Percentiles rank a stretch among this genome's conserved stretches.
Conservation (phyloP, 208 protist genomes). For the Crithidia acanthocephali region DNA sequence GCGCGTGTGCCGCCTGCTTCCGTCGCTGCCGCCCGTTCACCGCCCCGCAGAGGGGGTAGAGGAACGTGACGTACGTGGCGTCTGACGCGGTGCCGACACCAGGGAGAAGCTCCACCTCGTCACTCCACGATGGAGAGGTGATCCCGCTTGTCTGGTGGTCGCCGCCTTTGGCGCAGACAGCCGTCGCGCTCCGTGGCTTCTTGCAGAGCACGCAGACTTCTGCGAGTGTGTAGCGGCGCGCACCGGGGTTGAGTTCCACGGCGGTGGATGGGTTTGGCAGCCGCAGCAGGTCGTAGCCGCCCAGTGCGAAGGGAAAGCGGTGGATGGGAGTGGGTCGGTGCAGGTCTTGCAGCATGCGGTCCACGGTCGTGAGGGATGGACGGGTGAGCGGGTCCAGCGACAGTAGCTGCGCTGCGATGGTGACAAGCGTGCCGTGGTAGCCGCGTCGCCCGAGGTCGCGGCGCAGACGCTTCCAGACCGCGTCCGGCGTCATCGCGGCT, state of each 20-base stretch:
- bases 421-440: slow-evolving; percentile 57
- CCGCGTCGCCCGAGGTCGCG: slow-evolving; percentile 44
- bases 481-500: slow-evolving; percentile 46
- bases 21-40: slow-evolving; percentile 50
- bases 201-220: slow-evolving; percentile 59
- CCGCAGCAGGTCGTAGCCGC: slow-evolving; percentile 59
- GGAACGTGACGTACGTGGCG: slow-evolving; percentile 48
- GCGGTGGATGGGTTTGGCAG: slow-evolving; percentile 34
- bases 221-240: slow-evolving; percentile 53
- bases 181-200: slow-evolving; percentile 29
- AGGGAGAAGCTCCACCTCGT: slow-evolving; percentile 58
- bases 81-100: slow-evolving; percentile 23
- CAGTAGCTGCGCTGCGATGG: slow-evolving; percentile 60
- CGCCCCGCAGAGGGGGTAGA: slow-evolving; percentile 54
- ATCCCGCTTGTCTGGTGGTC: slow-evolving; percentile 48
- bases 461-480: slow-evolving; percentile 44
- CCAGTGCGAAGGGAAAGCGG: slow-evolving; percentile 80
- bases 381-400: slow-evolving; percentile 68
- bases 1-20: slow-evolving; percentile 35
- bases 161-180: slow-evolving; percentile 31
- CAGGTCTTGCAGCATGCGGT: slow-evolving; percentile 61
- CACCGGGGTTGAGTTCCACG: slow-evolving; percentile 51
- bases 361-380: slow-evolving; percentile 46
- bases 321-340: slow-evolving; percentile 56
- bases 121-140: slow-evolving; percentile 65